Conservation (phyloP, 331 rosid genomes). For the Stylosanthes scabra region DNA sequence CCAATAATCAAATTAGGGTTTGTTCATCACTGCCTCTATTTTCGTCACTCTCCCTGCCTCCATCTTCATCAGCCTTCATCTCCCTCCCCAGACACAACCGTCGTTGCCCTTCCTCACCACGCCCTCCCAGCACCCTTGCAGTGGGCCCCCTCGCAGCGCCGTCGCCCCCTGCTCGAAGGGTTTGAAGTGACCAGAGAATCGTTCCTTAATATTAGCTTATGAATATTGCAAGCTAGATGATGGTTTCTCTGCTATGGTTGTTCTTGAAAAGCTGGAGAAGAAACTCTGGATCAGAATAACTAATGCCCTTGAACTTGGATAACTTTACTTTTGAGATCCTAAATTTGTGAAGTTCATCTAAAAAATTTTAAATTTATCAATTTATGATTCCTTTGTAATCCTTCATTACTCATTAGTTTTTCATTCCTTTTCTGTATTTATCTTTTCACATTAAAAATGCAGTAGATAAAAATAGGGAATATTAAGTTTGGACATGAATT, state of each 20-base stretch:
- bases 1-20: too few species aligned
- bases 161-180: slow-evolving; percentile 45
- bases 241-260: slow-evolving; percentile 74
- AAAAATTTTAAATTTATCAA: slow-evolving; percentile 78
- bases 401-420: background rate
- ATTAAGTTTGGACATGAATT: too few species aligned
- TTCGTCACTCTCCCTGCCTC: too few species aligned
- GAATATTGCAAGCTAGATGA: slow-evolving; percentile 14
- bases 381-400: slow-evolving; percentile 90
- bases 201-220: slow-evolving; percentile 56
- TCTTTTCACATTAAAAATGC: background rate
- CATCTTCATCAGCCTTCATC: too few species aligned
- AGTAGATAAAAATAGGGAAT: background rate
- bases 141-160: too few species aligned
- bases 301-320: too few species aligned
- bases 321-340: too few species aligned
- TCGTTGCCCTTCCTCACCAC: too few species aligned
- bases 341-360: too few species aligned
- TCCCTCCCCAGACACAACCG: too few species aligned
- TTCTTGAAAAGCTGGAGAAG: slow-evolving; percentile 40
- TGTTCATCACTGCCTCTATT: too few species aligned
- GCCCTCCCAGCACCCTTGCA: too few species aligned
- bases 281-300: slow-evolving; percentile 86
- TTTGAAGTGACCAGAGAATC: slow-evolving; percentile 59
- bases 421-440: background rate